These are phyloP conservation scores for Cercospora nicotianae DNA, from an alignment of 2,329 filamentous ascomycete species.

Conservation along the genomic window DNA sequence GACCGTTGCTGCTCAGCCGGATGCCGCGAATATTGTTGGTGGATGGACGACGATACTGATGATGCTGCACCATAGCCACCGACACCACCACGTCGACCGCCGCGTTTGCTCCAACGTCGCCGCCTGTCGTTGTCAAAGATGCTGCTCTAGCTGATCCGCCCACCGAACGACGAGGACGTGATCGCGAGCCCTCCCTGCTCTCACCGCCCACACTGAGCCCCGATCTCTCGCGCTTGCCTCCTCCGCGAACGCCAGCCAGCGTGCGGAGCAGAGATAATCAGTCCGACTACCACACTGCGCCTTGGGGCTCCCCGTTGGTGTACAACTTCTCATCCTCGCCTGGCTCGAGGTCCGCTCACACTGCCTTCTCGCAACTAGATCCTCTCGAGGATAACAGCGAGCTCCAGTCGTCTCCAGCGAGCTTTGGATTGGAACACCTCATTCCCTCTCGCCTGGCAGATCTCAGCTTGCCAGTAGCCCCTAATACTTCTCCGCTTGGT, in stretches of 20 bases:
- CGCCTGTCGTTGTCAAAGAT: constrained; percentile 25
- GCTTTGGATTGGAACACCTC: constrained; percentile 40
- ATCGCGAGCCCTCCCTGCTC: constrained; percentile 5
- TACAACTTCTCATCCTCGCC: constrained; percentile 58
- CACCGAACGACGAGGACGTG: constrained; percentile 10
- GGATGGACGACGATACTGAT: constrained; percentile 13
- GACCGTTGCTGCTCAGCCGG: neutral
- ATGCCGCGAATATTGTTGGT: neutral
- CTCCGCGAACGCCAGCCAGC: constrained; percentile 36
- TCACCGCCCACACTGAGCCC: constrained; percentile 23
- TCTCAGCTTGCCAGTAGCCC: constrained; percentile 22
- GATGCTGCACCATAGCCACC: constrained; percentile 11
- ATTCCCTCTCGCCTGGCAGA: constrained; percentile 36
- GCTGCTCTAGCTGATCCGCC: constrained; percentile 16
- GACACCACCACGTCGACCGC: constrained; percentile 20
- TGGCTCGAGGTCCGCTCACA: constrained; percentile 35
- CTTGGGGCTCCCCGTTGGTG: constrained; percentile 85
- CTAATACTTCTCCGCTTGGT: constrained; percentile 19
- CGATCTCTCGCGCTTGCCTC: constrained; percentile 28
- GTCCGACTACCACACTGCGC: constrained; percentile 62
- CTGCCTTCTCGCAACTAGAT: constrained; percentile 35
- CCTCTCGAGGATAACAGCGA: constrained; percentile 33
- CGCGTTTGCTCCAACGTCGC: constrained; percentile 22
- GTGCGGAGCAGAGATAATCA: constrained; percentile 32
- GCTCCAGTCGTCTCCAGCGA: constrained; percentile 32